Evolutionary conservation across 2,329 filamentous ascomycete genomes (phyloP).

Genomic region (Epichloe bromicola): DNA sequence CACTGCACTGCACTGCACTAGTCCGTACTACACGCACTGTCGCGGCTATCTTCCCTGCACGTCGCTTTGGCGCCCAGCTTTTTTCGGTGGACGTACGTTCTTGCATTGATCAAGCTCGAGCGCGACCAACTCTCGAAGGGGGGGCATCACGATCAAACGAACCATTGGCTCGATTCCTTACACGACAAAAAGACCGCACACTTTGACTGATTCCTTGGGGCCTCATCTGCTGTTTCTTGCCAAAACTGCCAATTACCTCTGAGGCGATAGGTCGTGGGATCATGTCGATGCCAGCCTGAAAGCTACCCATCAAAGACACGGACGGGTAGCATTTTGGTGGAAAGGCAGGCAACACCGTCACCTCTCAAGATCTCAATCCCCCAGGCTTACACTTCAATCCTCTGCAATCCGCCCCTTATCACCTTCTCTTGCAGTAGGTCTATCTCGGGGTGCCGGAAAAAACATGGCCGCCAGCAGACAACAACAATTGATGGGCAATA

Average conservation of each 20-base stretch:
- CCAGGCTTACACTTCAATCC: not conserved
- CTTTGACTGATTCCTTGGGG: not conserved
- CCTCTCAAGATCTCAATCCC: not conserved
- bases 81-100: not conserved
- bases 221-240: not conserved
- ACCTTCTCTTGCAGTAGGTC: not conserved
- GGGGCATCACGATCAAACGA: not conserved
- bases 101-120: not conserved
- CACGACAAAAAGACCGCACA: not conserved
- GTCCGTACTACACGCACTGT: not conserved
- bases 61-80: not conserved
- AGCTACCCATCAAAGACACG: slow-evolving; percentile 1
- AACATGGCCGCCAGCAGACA: slow-evolving; percentile 2
- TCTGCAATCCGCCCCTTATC: not conserved
- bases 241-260: not conserved
- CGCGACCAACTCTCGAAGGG: not conserved
- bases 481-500: slow-evolving; percentile 14
- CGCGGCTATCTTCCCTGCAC: not conserved
- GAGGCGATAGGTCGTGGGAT: not conserved
- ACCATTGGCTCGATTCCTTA: not conserved
- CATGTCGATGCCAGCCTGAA: slow-evolving; percentile 5
- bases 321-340: not conserved
- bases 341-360: not conserved
- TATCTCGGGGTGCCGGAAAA: not conserved
- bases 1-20: not conserved